These are phyloP conservation scores for Penicillium olsonii DNA, from an alignment of 2,329 filamentous ascomycete species.

Conservation along the genomic window DNA sequence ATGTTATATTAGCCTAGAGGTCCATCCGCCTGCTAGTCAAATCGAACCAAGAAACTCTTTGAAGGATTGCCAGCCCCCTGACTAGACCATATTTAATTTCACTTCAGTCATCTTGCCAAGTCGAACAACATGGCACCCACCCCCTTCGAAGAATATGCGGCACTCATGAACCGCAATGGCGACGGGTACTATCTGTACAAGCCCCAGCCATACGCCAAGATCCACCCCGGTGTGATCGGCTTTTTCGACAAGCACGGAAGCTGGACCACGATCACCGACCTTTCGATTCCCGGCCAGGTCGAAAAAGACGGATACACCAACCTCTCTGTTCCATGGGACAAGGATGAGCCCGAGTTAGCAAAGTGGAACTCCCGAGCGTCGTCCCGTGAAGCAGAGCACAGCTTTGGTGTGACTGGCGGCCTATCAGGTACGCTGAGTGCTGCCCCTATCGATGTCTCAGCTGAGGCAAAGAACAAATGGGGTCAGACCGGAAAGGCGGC, in stretches of 20 bases:
- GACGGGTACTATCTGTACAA: conserved; percentile 12
- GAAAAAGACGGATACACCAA: conserved; percentile 10
- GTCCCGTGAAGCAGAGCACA: not conserved
- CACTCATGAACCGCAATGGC: conserved; percentile 13
- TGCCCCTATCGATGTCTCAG: not conserved
- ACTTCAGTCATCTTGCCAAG: not conserved
- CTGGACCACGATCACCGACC: conserved; percentile 12
- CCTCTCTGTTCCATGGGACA: not conserved
- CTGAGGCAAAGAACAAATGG: not conserved
- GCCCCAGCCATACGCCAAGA: conserved; percentile 5
- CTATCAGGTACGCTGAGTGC: not conserved
- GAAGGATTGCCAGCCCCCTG: not conserved
- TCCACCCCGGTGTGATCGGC: conserved; percentile 13
- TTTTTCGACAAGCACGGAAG: conserved; percentile 9
- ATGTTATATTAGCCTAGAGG: not conserved
- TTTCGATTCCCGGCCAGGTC: conserved; percentile 7
- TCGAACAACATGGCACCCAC: conserved; percentile 5
- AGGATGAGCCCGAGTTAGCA: not conserved
- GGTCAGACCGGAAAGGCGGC: not conserved
- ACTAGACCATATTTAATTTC: not conserved
- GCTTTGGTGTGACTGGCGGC: not conserved
- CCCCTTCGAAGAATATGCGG: conserved; percentile 10
- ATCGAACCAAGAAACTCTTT: not conserved
- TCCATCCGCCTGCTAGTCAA: not conserved
- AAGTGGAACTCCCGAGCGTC: not conserved